Base-by-base conservation (phyloP, 345 rosid species). In the Lepidium sativum region DNA sequence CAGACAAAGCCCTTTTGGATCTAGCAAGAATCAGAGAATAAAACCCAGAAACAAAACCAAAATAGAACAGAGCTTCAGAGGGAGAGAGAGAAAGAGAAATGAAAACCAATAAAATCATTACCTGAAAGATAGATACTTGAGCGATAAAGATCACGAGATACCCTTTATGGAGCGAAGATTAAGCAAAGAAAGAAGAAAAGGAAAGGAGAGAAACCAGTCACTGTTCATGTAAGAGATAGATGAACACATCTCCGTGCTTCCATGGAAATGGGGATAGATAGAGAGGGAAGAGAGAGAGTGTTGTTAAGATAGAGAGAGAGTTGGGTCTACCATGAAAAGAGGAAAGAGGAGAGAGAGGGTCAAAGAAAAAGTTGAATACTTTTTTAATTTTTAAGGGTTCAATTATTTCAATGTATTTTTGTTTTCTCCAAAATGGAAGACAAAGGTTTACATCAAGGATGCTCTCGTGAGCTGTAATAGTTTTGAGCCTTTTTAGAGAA, bases 321-420 rank as follows among this genome's bases (percentile, higher is more conserved):
- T 32, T 70, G 77, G 86, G 85, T 78, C 84, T 74, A 81, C 80
- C 71, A 76, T 71, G 78, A 50, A 79, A 75, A 69, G 75, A 63
- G 65, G 73, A 37, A 54, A 39, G 75, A 55, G 70, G 65, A 65
- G 62, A 65, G 68, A 43, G 63, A 59, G 78, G 77, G 86, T 77
- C 92, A 81, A 81, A 83, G 78, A 52, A 70, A n/a, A 70, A 74
- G 77, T 45, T 73, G 50, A 35, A 7, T 52, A 40, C 73, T 67
- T 67, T 58, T 21, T 32, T 23, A 16, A 33, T 33, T 64, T 65
- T 67, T 45, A 44, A 59, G 69, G 72, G 32, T 74, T 48, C 59
- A 68, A 72, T 72, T 35, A 66, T 72, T 72, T 66, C 71, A 16
- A 59, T 54, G 63, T 66, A 52, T 73, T 43, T 60, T 67, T 53